A percentile compares a stretch with the other conserved stretches of the same genome.
These are phyloP conservation scores for Rhizoclosmatium globosum DNA, from an alignment of 192 early-diverging fungal genomes.

Conservation along the genomic window DNA sequence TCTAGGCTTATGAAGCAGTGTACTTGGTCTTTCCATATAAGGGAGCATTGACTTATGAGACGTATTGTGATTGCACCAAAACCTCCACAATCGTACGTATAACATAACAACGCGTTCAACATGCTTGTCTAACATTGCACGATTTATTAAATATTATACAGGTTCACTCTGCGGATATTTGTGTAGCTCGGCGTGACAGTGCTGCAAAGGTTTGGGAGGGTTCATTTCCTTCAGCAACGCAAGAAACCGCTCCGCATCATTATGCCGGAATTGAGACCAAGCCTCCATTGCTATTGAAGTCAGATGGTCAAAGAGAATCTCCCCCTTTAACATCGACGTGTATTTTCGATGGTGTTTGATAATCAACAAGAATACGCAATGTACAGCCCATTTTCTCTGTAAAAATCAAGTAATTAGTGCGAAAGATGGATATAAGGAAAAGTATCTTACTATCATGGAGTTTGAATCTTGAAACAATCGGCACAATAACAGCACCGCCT, in stretches of 20 bases:
- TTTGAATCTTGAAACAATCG: slow-evolving; percentile 21
- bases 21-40: too few relatives aligned
- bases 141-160: too few relatives aligned
- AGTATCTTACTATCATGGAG: slow-evolving; percentile 10
- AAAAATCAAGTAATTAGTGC: neutral
- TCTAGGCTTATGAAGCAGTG: too few relatives aligned
- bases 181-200: too few relatives aligned
- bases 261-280: slow-evolving; percentile 24
- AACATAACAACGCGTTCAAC: too few relatives aligned
- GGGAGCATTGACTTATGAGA: too few relatives aligned
- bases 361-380: slow-evolving; percentile 19
- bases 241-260: slow-evolving; percentile 31
- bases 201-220: too few relatives aligned
- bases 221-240: slow-evolving; percentile 7
- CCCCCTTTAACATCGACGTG: neutral
- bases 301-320: neutral
- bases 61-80: too few relatives aligned
- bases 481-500: neutral
- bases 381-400: slow-evolving; percentile 26
- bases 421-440: neutral
- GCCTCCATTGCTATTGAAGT: slow-evolving; percentile 25
- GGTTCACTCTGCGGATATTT: too few relatives aligned
- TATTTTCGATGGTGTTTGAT: slow-evolving; percentile 14
- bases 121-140: too few relatives aligned
- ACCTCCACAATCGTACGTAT: too few relatives aligned